Conservation (phyloP, 257 asterid species). For the Paraleonurus japonicus region DNA sequence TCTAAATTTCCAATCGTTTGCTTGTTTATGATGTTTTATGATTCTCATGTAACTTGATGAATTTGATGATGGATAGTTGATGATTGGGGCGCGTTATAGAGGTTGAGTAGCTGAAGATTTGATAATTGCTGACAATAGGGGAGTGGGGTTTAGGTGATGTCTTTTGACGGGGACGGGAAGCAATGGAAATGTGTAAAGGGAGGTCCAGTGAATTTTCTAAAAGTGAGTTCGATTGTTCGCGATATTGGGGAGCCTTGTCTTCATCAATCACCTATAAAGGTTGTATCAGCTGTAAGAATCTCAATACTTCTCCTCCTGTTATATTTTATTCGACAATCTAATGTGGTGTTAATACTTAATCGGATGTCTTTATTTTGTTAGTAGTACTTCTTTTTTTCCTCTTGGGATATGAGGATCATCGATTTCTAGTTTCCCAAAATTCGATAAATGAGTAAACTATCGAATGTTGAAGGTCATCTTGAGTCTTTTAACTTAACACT, state of each 20-base stretch:
- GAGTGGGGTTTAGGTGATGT: conserved; percentile 54
- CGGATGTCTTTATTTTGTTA: not conserved
- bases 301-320: conserved; percentile 14
- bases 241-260: conserved; percentile 98
- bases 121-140: conserved; percentile 15
- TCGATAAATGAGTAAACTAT: not conserved
- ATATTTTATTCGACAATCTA: not conserved
- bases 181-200: conserved; percentile 91
- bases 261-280: conserved; percentile 85
- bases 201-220: conserved; percentile 69
- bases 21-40: not conserved
- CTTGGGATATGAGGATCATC: not conserved
- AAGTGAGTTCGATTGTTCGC: conserved; percentile 81
- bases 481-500: not conserved
- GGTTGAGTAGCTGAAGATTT: conserved; percentile 29
- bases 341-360: not conserved
- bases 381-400: not conserved
- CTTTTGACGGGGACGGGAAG: conserved; percentile 68
- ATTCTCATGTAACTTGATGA: conserved; percentile 2
- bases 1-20: not conserved
- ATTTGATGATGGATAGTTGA: conserved; percentile 15
- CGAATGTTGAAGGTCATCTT: not conserved
- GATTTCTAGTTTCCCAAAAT: not conserved
- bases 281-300: conserved; percentile 64
- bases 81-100: conserved; percentile 22